Percentiles rank a stretch among this genome's conserved stretches.
Evolutionary conservation across 805 yeast species (phyloP).

Genomic region (Komagataella kurtzmanii): DNA sequence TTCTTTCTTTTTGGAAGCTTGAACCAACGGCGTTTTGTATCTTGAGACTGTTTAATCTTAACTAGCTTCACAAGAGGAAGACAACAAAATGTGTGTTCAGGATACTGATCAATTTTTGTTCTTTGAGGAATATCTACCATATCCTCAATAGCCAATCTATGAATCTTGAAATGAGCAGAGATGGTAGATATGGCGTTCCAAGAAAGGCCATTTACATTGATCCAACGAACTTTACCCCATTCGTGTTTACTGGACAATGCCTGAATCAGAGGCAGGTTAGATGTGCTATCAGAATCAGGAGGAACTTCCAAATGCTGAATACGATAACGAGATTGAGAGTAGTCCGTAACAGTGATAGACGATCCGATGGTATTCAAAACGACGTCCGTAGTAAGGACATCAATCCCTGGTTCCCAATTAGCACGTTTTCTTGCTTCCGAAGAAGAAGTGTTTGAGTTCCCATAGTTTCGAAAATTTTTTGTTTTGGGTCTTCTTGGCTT

Average conservation of each 20-base stretch:
- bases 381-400: slow-evolving; percentile 35
- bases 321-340: slow-evolving; percentile 27
- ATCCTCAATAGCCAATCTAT: slow-evolving; percentile 45
- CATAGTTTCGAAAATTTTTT: slow-evolving; percentile 14
- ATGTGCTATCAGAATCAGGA: slow-evolving; percentile 7
- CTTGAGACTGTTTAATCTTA: slow-evolving; percentile 9
- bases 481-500: slow-evolving; percentile 2
- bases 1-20: background rate
- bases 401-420: slow-evolving; percentile 50
- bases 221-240: slow-evolving; percentile 42
- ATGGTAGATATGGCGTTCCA: slow-evolving; percentile 43
- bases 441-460: slow-evolving; percentile 21
- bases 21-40: background rate
- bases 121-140: slow-evolving; percentile 52
- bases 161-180: slow-evolving; percentile 29
- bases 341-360: slow-evolving; percentile 38
- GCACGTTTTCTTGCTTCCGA: slow-evolving; percentile 24
- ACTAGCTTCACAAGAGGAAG: slow-evolving; percentile 37
- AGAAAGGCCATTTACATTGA: slow-evolving; percentile 45
- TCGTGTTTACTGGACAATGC: slow-evolving; percentile 22
- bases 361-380: slow-evolving; percentile 39
- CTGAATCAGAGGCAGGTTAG: slow-evolving; percentile 10
- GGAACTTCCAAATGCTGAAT: slow-evolving; percentile 28
- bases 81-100: slow-evolving; percentile 37
- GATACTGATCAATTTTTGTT: slow-evolving; percentile 42